Base-by-base conservation (phyloP, 129 eudicot species). In the Gnaphalium uliginosum region DNA sequence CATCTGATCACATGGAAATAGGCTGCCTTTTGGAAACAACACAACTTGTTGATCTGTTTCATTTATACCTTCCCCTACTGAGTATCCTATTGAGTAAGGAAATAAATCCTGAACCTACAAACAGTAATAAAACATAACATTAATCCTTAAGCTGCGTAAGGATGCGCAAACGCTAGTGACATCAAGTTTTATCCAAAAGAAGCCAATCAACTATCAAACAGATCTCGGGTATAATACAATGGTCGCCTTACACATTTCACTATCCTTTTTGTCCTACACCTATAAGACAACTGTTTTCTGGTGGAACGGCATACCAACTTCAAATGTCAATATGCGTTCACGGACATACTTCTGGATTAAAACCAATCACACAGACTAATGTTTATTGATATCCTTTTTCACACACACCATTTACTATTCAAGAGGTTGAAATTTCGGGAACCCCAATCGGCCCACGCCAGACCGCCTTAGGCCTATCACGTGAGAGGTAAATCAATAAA, bases 21-120 rank as follows among this genome's bases (percentile, higher is more conserved):
- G 66, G 67, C 74, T 78, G 48, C 96, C 91, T 85, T 84, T 89
- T 5, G 78, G 83, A 81, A 87, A 85, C 56, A 85, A 29, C 21
- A 59, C 74, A 10, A 77, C 66, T 54, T 79, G 84, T 32, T 78
- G 68, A 3, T 56, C 54, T 21, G 84, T 67, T 41, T 50, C 21
- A 9, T 70, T 14, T 39, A 19, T n/a, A 15, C 4, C 25, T 22
- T 46, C 39, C 8, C 5, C 19, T 9, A 59, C 48, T 54, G 82
- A 53, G 46, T 87, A 53, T 21, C 85, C 92, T 70, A 94, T 79
- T 11, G 96, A 84, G 81, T 85, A 89, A 21, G 98, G 97, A 72
- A 87, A 83, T 60, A 78, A 74, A 73, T 94, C 97, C 80, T 81
- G 78, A 66, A 90, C 81, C 97, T 94, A 91, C 43, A 84, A 75